Evolutionary conservation across 495 filamentous ascomycete species (phyloP).

Genomic region (Neurospora tetraspora): DNA sequence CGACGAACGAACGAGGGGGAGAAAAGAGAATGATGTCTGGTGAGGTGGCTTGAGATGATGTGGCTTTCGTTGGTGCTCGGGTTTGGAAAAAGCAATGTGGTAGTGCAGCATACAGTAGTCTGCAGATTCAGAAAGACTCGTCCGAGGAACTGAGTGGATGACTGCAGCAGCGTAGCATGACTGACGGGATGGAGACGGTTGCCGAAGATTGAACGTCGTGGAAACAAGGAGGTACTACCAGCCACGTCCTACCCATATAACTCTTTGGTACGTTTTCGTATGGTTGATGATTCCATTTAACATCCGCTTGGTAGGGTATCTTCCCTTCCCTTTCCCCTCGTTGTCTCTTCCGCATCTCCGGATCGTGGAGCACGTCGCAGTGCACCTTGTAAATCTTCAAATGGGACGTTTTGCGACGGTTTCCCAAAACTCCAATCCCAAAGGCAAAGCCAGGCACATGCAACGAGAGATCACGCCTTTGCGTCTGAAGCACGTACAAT

Average conservation of each 20-base stretch:
- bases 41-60: background rate
- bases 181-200: background rate
- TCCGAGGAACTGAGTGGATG: background rate
- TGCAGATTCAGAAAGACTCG: background rate
- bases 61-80: background rate
- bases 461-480: background rate
- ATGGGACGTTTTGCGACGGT: background rate
- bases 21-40: background rate
- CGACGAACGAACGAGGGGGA: background rate
- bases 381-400: background rate
- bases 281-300: background rate
- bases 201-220: background rate
- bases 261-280: background rate
- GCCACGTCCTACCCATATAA: background rate
- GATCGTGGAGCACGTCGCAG: background rate
- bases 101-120: background rate
- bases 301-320: background rate
- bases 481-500: background rate
- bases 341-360: background rate
- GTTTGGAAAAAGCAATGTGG: background rate
- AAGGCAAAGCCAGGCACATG: background rate
- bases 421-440: background rate
- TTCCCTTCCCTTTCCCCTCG: background rate
- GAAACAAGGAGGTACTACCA: background rate
- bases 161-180: background rate